Evolutionary conservation across 805 yeast species (phyloP).

Genomic region (Wickerhamomyces sydowiorum): DNA sequence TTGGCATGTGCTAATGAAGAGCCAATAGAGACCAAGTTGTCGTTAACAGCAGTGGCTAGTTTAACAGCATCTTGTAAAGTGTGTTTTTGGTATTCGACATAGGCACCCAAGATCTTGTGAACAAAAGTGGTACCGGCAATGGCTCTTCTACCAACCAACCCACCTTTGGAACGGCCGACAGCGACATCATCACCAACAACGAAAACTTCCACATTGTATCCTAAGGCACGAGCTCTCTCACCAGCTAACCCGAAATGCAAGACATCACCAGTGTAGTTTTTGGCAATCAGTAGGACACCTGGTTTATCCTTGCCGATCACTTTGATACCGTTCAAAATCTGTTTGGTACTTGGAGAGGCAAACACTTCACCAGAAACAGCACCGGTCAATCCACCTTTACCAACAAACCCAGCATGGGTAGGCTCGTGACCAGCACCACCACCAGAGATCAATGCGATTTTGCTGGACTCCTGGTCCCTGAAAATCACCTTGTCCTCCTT

Average conservation of each 20-base stretch:
- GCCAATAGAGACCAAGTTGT: conserved; percentile 76
- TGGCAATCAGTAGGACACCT: conserved; percentile 77
- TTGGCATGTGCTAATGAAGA: conserved; percentile 86
- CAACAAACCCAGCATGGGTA: conserved; percentile 87
- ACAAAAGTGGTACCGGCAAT: conserved; percentile 86
- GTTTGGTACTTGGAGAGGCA: conserved; percentile 93
- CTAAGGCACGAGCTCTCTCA: conserved; percentile 78
- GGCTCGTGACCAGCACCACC: conserved; percentile 98
- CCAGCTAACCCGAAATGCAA: conserved; percentile 89
- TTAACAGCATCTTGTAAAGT: conserved; percentile 46
- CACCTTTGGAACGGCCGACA: conserved; percentile 85
- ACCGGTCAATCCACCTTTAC: conserved; percentile 73
- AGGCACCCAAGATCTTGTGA: conserved; percentile 83
- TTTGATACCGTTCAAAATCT: conserved; percentile 62
- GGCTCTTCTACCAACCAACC: conserved; percentile 91
- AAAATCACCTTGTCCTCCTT: conserved; percentile 32
- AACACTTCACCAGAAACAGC: conserved; percentile 91
- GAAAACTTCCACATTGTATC: conserved; percentile 64
- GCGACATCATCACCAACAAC: conserved; percentile 91
- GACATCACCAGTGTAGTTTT: conserved; percentile 93
- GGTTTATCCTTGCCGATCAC: conserved; percentile 35
- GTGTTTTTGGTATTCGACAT: conserved; percentile 38
- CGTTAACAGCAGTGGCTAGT: conserved; percentile 56
- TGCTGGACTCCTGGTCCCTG: conserved; percentile 31
- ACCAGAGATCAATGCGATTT: conserved; percentile 75